Percentiles rank a stretch among this genome's conserved stretches.
Evolutionary conservation across 2,329 filamentous ascomycete genomes (phyloP).

Genomic region (Cercospora beticola): DNA sequence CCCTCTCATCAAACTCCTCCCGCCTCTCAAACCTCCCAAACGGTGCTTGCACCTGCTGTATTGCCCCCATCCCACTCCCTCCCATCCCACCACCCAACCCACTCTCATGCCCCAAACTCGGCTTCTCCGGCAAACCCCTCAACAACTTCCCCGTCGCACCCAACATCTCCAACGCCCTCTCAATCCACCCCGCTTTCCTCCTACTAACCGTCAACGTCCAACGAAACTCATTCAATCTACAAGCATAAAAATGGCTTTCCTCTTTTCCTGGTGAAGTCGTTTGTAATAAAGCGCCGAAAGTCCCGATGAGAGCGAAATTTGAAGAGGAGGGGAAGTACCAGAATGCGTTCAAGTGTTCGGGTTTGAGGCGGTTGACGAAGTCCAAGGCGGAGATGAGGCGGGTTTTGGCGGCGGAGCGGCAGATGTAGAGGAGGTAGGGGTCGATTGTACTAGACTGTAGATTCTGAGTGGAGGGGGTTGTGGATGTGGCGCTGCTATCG

Average conservation of each 20-base stretch:
- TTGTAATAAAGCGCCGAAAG: conserved; percentile 86
- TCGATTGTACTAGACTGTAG: background rate
- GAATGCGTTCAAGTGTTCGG: conserved; percentile 82
- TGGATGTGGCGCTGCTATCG: conserved; percentile 36
- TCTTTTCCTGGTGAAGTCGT: conserved; percentile 83
- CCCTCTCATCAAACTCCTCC: background rate
- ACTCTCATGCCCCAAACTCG: conserved; percentile 19
- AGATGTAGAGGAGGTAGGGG: conserved; percentile 84
- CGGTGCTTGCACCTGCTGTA: background rate
- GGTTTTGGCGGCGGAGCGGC: conserved; percentile 89
- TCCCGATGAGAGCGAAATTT: conserved; percentile 92
- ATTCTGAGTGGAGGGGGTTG: background rate
- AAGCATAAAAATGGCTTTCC: conserved; percentile 89
- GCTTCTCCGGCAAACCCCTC: conserved; percentile 47
- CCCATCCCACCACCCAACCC: background rate
- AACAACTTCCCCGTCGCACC: conserved; percentile 48
- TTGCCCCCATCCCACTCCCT: background rate
- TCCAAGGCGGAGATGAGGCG: conserved; percentile 95
- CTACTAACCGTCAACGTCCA: conserved; percentile 90
- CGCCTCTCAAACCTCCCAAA: background rate
- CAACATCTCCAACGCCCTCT: conserved; percentile 47
- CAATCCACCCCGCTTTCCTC: conserved; percentile 60
- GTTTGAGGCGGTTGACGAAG: conserved; percentile 88
- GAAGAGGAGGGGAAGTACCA: conserved; percentile 88
- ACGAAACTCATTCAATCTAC: conserved; percentile 80